Conservation (phyloP, 31 red algal genomes). For the Endocladia muricata region DNA sequence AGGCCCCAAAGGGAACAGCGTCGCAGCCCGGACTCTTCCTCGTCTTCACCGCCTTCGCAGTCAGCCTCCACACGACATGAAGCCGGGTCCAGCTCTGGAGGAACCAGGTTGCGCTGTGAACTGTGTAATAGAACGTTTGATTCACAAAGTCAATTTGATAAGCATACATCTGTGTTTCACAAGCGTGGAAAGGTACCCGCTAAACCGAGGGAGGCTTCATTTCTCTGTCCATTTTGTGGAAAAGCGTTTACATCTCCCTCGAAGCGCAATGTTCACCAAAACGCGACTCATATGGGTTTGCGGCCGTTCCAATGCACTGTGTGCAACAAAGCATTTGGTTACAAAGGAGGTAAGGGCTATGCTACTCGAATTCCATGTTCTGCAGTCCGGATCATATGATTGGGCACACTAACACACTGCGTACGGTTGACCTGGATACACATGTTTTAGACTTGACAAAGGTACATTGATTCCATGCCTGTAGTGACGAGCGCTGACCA, state of each 20-base stretch:
- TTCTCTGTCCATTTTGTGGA: conserved; percentile 35
- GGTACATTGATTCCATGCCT: neutral
- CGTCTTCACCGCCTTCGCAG: neutral
- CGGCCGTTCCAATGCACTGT: conserved; percentile 34
- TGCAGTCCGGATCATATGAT: too few species aligned
- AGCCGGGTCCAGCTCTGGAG: too few species aligned
- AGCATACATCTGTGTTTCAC: conserved; percentile 42
- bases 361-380: too few species aligned
- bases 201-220: conserved; percentile 21
- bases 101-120: too few species aligned
- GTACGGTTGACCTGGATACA: too few species aligned
- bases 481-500: neutral
- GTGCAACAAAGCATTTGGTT: conserved; percentile 48
- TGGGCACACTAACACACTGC: too few species aligned
- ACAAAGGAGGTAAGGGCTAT: conserved; percentile 46
- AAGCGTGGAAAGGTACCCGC: conserved; percentile 20
- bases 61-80: too few species aligned
- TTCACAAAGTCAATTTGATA: conserved; percentile 14
- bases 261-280: conserved; percentile 29
- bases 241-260: conserved; percentile 55
- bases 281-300: conserved; percentile 32
- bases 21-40: neutral
- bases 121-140: conserved; percentile 27
- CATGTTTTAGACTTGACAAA: neutral
- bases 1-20: too few species aligned